Evolutionary conservation across 495 filamentous ascomycete genomes (phyloP).

Genomic region (Trichocladium antarcticum): DNA sequence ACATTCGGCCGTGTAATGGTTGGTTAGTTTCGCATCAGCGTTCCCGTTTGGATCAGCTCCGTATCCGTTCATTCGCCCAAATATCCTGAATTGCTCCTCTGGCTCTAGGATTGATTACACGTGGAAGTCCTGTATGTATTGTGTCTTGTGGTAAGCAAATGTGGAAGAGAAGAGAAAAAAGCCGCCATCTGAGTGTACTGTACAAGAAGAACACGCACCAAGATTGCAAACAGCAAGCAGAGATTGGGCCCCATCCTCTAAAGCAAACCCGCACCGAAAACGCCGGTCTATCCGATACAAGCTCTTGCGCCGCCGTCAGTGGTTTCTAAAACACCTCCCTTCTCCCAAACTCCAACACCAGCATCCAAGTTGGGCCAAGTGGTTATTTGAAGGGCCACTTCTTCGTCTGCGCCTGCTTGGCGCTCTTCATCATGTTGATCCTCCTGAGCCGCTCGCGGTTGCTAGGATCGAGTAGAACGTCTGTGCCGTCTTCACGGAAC

Average conservation of each 20-base stretch:
- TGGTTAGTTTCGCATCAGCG: too few species aligned
- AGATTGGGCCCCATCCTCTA: conserved; percentile 1
- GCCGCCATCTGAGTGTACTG: neutral
- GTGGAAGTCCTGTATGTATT: neutral
- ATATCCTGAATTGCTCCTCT: too few species aligned
- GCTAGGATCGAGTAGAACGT: conserved; percentile 32
- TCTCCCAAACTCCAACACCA: neutral
- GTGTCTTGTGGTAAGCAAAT: neutral
- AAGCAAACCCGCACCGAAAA: neutral
- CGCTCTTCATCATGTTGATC: conserved; percentile 36
- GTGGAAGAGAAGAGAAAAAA: conserved; percentile 1
- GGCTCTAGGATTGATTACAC: too few species aligned
- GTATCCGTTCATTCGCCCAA: too few species aligned
- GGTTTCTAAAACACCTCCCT: neutral
- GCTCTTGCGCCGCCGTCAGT: too few species aligned
- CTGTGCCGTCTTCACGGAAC: conserved; percentile 35
- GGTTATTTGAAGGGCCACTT: conserved; percentile 20
- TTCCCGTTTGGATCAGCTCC: too few species aligned
- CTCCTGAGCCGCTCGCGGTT: conserved; percentile 38
- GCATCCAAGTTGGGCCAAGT: neutral
- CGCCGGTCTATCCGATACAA: conserved; percentile 9
- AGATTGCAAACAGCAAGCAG: conserved; percentile 3
- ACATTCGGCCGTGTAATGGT: too few species aligned
- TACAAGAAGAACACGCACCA: conserved; percentile 3
- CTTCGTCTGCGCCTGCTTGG: conserved; percentile 25